These are phyloP conservation scores for Nannizzia gypsea DNA, from an alignment of 2,329 filamentous ascomycete genomes.

Conservation along the genomic window DNA sequence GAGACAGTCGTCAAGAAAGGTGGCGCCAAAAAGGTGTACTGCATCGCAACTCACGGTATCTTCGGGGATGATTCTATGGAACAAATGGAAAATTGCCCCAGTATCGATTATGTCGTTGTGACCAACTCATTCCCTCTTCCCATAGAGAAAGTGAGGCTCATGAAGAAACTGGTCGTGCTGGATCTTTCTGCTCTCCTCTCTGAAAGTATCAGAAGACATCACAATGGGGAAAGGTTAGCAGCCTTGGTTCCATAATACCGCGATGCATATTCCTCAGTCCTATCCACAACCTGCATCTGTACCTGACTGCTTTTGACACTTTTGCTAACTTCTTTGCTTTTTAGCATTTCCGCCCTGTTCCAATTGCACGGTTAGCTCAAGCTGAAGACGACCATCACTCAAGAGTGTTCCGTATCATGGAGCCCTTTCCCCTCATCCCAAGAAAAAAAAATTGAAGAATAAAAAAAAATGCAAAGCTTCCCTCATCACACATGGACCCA, in stretches of 20 bases:
- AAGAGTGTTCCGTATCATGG: not conserved
- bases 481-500: not conserved
- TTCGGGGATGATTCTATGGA: slow-evolving; percentile 84
- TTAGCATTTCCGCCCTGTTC: slow-evolving; percentile 33
- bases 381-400: not conserved
- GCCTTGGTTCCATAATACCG: not conserved
- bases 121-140: slow-evolving; percentile 95
- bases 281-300: not conserved
- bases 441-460: not conserved
- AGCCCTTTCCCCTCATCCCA: not conserved
- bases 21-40: slow-evolving; percentile 85
- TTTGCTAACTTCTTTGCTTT: slow-evolving; percentile 6
- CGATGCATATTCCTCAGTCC: not conserved
- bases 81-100: slow-evolving; percentile 82
- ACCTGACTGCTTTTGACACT: not conserved
- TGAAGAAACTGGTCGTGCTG: slow-evolving; percentile 75
- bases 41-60: slow-evolving; percentile 91
- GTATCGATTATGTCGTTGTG: slow-evolving; percentile 86
- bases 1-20: slow-evolving; percentile 94
- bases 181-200: slow-evolving; percentile 79
- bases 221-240: slow-evolving; percentile 71
- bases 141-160: slow-evolving; percentile 51
- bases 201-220: slow-evolving; percentile 89
- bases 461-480: not conserved
- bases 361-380: slow-evolving; percentile 44